These are phyloP conservation scores for Lizonia empirigonia DNA, from an alignment of 2,329 filamentous ascomycete species.

Conservation along the genomic window DNA sequence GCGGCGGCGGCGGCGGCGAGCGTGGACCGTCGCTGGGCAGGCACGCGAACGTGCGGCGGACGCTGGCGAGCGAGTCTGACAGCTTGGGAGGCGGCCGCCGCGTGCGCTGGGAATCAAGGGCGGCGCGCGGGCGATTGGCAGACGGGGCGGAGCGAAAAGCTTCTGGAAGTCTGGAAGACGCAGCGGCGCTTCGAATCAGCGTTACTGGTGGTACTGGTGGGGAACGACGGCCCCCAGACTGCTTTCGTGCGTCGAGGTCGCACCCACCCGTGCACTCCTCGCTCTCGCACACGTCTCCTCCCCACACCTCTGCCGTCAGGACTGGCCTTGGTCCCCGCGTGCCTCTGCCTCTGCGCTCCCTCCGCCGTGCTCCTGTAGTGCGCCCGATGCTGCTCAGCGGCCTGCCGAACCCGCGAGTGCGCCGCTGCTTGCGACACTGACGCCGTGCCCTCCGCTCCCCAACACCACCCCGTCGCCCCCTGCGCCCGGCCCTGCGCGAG, in stretches of 20 bases:
- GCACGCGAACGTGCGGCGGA: neutral
- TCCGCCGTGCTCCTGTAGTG: slow-evolving; percentile 8
- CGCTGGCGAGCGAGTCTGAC: neutral
- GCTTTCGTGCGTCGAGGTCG: slow-evolving; percentile 13
- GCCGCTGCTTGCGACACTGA: slow-evolving; percentile 43
- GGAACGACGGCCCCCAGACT: slow-evolving; percentile 8
- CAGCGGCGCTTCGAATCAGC: slow-evolving; percentile 12
- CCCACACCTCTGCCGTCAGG: slow-evolving; percentile 1
- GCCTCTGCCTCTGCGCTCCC: slow-evolving; percentile 9
- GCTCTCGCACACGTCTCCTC: neutral
- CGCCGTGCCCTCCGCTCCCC: slow-evolving; percentile 25
- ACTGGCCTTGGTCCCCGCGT: slow-evolving; percentile 18
- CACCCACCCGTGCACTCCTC: slow-evolving; percentile 4
- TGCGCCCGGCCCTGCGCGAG: neutral
- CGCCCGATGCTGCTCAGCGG: slow-evolving; percentile 40
- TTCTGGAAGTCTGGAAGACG: slow-evolving; percentile 17
- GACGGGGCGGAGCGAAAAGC: slow-evolving; percentile 6
- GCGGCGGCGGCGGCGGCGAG: neutral
- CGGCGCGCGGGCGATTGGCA: neutral
- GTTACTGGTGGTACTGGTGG: slow-evolving; percentile 1
- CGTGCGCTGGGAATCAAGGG: neutral
- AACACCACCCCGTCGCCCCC: slow-evolving; percentile 17
- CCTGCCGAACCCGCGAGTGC: slow-evolving; percentile 36
- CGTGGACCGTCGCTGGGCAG: slow-evolving; percentile 2
- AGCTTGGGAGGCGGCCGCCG: neutral